These are phyloP conservation scores for Penicillium sp. DNA, from an alignment of 2,329 filamentous ascomycete species.

Conservation along the genomic window DNA sequence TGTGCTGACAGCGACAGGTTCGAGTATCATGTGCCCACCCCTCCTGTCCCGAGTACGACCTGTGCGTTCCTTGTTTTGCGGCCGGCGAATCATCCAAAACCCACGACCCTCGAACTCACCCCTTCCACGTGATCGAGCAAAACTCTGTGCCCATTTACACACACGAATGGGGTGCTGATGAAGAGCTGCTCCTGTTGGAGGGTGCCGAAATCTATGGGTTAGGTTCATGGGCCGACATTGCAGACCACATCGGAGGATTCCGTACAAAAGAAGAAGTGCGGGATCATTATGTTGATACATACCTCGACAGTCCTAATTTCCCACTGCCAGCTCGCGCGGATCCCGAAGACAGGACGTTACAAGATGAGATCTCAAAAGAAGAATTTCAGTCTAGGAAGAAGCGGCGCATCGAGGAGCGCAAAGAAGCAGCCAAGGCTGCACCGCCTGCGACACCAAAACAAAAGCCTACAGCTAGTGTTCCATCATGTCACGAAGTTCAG, in stretches of 20 bases:
- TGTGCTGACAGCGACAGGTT: slow-evolving; percentile 56
- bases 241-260: slow-evolving; percentile 95
- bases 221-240: slow-evolving; percentile 96
- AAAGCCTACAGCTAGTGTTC: slow-evolving; percentile 92
- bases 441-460: slow-evolving; percentile 83
- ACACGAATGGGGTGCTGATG: slow-evolving; percentile 92
- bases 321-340: slow-evolving; percentile 83
- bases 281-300: slow-evolving; percentile 87
- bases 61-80: slow-evolving; percentile 93
- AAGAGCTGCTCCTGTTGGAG: slow-evolving; percentile 88
- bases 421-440: slow-evolving; percentile 79
- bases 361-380: slow-evolving; percentile 78
- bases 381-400: slow-evolving; percentile 94
- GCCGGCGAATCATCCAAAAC: slow-evolving; percentile 74
- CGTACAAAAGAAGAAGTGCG: slow-evolving; percentile 92
- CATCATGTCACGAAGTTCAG: slow-evolving; percentile 94
- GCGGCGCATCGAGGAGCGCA: slow-evolving; percentile 83
- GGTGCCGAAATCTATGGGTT: slow-evolving; percentile 94
- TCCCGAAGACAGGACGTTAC: slow-evolving; percentile 72
- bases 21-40: slow-evolving; percentile 86
- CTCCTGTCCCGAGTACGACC: slow-evolving; percentile 87
- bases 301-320: slow-evolving; percentile 77
- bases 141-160: slow-evolving; percentile 97
- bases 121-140: slow-evolving; percentile 93
- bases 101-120: slow-evolving; percentile 81